Percentiles rank a stretch among this genome's conserved stretches.
These are phyloP conservation scores for Fraxinus floribunda DNA, from an alignment of 305 asterid genomes.

Conservation along the genomic window DNA sequence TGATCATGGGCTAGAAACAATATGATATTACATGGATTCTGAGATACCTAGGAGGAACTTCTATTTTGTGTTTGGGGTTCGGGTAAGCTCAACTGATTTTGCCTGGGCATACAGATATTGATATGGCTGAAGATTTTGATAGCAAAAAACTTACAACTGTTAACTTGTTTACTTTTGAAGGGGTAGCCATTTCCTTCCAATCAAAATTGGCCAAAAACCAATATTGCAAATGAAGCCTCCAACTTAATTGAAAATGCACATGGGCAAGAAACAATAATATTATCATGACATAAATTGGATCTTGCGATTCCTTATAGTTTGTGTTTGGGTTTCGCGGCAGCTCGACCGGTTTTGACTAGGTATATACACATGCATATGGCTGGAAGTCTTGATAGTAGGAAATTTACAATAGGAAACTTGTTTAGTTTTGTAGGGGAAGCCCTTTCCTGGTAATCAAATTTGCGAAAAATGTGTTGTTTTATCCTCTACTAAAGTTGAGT, in stretches of 20 bases:
- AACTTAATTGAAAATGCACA: not conserved
- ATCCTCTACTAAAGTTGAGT: not conserved
- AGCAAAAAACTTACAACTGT: not conserved
- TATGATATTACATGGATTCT: not conserved
- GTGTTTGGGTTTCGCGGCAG: not conserved
- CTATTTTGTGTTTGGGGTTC: not conserved
- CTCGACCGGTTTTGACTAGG: not conserved
- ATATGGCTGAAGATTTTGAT: not conserved
- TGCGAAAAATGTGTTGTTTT: not conserved
- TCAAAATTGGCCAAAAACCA: not conserved
- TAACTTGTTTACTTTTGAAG: not conserved
- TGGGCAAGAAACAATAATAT: not conserved
- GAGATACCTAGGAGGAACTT: not conserved
- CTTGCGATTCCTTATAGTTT: not conserved
- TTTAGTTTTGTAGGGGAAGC: not conserved
- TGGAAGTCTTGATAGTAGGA: not conserved
- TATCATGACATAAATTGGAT: not conserved
- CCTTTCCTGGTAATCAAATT: not conserved
- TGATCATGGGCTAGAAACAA: not conserved
- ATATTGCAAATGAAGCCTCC: not conserved
- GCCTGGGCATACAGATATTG: not conserved
- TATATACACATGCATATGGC: not conserved
- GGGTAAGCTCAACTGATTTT: not conserved
- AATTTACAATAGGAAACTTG: not conserved
- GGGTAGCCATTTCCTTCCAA: not conserved